Evolutionary conservation across 1,284 basidiomycete species (phyloP), one percentile per base, ranked within the genome.

Genomic region (Flammula alnicola): DNA sequence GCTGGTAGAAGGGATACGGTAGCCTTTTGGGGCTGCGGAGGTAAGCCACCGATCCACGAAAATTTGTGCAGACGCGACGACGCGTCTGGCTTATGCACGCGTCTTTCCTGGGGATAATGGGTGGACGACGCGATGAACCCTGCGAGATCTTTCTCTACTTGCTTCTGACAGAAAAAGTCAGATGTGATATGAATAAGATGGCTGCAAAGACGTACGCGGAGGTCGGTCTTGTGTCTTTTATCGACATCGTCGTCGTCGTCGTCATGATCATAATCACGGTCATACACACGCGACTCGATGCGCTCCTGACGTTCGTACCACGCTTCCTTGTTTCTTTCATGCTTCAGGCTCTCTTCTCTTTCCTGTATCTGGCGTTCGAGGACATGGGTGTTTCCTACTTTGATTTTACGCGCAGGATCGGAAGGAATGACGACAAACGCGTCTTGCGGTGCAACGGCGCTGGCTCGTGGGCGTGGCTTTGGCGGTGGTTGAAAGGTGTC

Each of bases 401-500:
- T 54, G 14, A 65, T 57, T 6, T 36, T 37, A 4, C 53, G 19
- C 12, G 41, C 33, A 22, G 51, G 20, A 20, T 48, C 46, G 10
- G 52, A 51, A 25, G 59, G 58, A 14, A 62, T 50, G 39, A 61
- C 60, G 27, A 57, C 52, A 45, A 59, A 61, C 20, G 56, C 52
- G 46, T 65, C 55, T 41, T 61, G 55, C 17, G 57, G 51, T 16
- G 59, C 45, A 50, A 61, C 44, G 20, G 44, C 30, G 45, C 36
- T 12, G 27, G 39, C 32, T 42, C 27, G 14, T n/a, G n/a, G n/a
- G n/a, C n/a, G 41, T 12, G 14, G 49, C 26, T 10, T 40, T 51
- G 1, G 48, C 17, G 60, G 60, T 37, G 65, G 63, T 14, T 66
- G 30, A 9, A 71, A 55, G n/a, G 55, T 58, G 35, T 63, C 63